Conservation (phyloP, 2,329 filamentous ascomycete genomes). For the Sporothrix dimorphospora region DNA sequence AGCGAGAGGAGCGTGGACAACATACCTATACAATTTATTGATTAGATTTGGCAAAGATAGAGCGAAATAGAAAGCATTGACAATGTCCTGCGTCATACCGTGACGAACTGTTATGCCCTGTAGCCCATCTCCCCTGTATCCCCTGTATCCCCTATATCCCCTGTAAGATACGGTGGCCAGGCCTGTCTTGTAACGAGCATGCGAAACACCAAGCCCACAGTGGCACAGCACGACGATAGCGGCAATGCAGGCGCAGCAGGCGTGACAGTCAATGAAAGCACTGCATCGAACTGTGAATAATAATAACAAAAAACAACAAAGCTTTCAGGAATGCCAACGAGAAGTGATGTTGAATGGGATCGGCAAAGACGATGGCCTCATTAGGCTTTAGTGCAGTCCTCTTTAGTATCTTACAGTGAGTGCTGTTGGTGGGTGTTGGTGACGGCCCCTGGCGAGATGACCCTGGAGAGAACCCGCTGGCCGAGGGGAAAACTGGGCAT, state of each 20-base stretch:
- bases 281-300: neutral
- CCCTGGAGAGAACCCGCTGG: neutral
- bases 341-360: neutral
- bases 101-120: neutral
- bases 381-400: neutral
- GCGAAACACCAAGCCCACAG: neutral
- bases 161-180: neutral
- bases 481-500: neutral
- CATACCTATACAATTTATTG: neutral
- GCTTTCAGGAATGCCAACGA: neutral
- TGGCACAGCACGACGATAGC: neutral
- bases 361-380: neutral
- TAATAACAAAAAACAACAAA: neutral
- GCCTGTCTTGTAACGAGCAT: neutral
- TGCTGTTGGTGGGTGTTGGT: neutral
- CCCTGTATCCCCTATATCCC: neutral
- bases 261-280: neutral
- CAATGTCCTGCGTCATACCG: neutral
- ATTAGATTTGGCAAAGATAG: neutral
- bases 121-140: neutral
- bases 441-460: neutral
- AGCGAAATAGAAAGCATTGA: neutral
- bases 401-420: too few relatives aligned
- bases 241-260: neutral
- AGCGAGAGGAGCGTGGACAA: too few relatives aligned